phyloP scores from a whole-genome alignment of 352 stramenopile genomes.

The Globisporangium paddicum region DNA sequence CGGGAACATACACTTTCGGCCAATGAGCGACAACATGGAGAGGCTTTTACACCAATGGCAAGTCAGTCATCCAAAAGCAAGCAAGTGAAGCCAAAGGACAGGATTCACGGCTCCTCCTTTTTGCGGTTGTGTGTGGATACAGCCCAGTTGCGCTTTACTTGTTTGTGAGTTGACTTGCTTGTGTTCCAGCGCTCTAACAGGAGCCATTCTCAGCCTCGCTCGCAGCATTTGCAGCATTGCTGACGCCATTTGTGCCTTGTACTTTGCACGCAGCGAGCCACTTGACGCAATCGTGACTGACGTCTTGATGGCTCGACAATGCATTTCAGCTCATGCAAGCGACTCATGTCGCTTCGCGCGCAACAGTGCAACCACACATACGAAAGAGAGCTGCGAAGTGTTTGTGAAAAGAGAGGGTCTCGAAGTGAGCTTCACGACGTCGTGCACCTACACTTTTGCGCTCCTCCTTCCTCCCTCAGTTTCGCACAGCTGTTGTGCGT shows the following conservation, averaged over 20 bases:
- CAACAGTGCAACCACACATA: not conserved
- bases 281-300: not conserved
- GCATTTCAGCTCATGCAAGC: too few species aligned
- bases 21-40: too few species aligned
- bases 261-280: not conserved
- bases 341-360: not conserved
- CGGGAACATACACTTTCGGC: not conserved
- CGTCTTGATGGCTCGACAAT: not conserved
- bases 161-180: too few species aligned
- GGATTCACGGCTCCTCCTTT: not conserved
- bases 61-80: not conserved
- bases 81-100: not conserved
- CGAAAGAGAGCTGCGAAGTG: not conserved
- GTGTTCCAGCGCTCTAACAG: not conserved
- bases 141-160: not conserved
- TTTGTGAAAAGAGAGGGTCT: too few species aligned
- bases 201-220: not conserved
- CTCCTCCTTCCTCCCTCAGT: not conserved
- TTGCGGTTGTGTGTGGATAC: too few species aligned
- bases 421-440: too few species aligned
- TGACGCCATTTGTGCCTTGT: not conserved
- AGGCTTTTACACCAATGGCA: not conserved
- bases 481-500: not conserved
- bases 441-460: conserved; percentile 3
- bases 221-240: not conserved